Evolutionary conservation across 306 rosid species (phyloP).

Genomic region (Prunus salicina): DNA sequence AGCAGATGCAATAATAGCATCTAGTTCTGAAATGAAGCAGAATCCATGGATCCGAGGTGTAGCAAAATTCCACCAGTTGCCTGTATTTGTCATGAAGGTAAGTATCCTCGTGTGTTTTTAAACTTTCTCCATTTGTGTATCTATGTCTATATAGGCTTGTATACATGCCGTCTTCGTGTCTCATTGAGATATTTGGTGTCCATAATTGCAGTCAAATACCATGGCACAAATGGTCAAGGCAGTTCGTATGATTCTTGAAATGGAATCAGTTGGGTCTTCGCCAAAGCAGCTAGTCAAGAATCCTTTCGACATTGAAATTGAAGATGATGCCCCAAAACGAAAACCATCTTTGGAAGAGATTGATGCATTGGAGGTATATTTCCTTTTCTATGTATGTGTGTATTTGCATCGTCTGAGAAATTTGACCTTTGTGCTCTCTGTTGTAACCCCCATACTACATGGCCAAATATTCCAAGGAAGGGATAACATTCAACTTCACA

Average conservation of each 20-base stretch:
- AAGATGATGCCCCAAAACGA: constrained; percentile 83
- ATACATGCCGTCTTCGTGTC: not conserved
- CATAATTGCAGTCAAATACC: constrained; percentile 70
- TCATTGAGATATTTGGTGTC: constrained; percentile 20
- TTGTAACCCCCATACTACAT: too few relatives aligned
- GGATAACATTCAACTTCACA: not conserved
- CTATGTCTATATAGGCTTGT: not conserved
- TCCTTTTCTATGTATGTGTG: constrained; percentile 15
- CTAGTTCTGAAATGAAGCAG: constrained; percentile 73
- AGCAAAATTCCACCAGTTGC: constrained; percentile 88
- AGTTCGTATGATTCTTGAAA: constrained; percentile 79
- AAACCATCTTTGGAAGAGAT: constrained; percentile 89
- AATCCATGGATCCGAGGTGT: constrained; percentile 85
- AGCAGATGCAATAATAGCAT: constrained; percentile 83
- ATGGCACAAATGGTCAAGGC: constrained; percentile 99
- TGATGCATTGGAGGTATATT: constrained; percentile 88
- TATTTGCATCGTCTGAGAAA: too few relatives aligned
- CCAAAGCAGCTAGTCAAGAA: constrained; percentile 43
- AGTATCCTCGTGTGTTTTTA: not conserved
- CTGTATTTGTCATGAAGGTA: constrained; percentile 90
- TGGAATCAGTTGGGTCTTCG: constrained; percentile 50
- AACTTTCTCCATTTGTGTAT: not conserved
- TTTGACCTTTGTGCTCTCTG: too few relatives aligned
- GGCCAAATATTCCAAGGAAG: too few relatives aligned
- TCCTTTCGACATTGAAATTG: constrained; percentile 63